Conservation (phyloP, 495 filamentous ascomycete genomes). For the Massariosphaeria phaeospora region DNA sequence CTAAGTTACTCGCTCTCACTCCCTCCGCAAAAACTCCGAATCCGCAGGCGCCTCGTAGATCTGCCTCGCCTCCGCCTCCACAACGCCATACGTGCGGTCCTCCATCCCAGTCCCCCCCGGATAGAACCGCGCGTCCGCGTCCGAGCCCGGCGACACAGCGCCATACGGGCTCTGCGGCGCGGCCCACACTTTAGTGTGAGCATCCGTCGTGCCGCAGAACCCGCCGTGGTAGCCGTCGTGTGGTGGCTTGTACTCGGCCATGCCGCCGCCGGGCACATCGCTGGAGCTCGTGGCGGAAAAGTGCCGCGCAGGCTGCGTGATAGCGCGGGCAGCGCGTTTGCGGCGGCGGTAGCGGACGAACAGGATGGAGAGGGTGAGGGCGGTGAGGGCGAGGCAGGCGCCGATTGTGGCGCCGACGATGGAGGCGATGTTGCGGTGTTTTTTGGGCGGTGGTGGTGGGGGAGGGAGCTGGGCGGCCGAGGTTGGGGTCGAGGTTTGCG, state of each 20-base stretch:
- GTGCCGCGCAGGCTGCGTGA: slow-evolving; percentile 9
- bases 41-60: too few species aligned
- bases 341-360: slow-evolving; percentile 22
- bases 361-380: slow-evolving; percentile 16
- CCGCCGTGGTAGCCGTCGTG: slow-evolving; percentile 9
- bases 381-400: slow-evolving; percentile 22
- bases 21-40: too few species aligned
- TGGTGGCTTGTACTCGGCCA: slow-evolving; percentile 29
- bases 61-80: too few species aligned
- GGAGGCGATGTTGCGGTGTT: slow-evolving; percentile 23
- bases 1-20: too few species aligned
- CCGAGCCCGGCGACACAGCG: too few species aligned
- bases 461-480: neutral
- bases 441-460: neutral
- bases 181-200: too few species aligned
- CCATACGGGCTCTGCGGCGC: too few species aligned
- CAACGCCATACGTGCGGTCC: too few species aligned
- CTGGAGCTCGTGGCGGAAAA: slow-evolving; percentile 8
- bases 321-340: neutral
- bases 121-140: too few species aligned
- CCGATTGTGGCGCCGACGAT: slow-evolving; percentile 30
- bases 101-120: too few species aligned
- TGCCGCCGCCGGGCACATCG: slow-evolving; percentile 22
- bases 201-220: too few species aligned
- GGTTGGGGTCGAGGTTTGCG: neutral